A percentile compares a stretch with the other conserved stretches of the same genome.
These are phyloP conservation scores for Plasmodium malariae DNA, from an alignment of 169 alveolate genomes.

Conservation along the genomic window DNA sequence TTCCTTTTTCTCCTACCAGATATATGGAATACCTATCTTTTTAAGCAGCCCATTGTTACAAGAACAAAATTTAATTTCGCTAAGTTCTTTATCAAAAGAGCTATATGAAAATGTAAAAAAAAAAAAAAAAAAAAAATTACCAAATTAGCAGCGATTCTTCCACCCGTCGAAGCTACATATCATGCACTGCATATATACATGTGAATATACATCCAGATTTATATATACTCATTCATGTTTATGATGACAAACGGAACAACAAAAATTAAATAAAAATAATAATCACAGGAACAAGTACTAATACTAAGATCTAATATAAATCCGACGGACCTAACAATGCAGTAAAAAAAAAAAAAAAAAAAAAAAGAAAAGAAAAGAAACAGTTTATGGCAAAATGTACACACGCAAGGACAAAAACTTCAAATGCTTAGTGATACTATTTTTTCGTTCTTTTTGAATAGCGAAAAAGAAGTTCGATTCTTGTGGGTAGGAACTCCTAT, in stretches of 20 bases:
- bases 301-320: constrained; percentile 62
- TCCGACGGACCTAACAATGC: constrained; percentile 61
- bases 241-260: background rate
- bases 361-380: too few species aligned
- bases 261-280: background rate
- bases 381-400: background rate
- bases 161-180: too few species aligned
- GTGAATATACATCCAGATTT: background rate
- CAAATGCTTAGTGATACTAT: background rate
- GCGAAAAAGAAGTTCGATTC: constrained; percentile 74
- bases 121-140: background rate
- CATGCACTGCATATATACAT: background rate
- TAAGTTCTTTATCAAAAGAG: constrained; percentile 38
- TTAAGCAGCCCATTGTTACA: background rate
- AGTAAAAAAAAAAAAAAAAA: constrained; percentile 34
- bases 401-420: background rate
- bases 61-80: constrained; percentile 51
- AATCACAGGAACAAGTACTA: constrained; percentile 50
- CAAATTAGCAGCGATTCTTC: background rate
- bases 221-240: background rate
- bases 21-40: constrained; percentile 73
- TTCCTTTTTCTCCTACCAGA: constrained; percentile 14
- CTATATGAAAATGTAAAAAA: constrained; percentile 54
- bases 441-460: background rate
- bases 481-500: constrained; percentile 71